phyloP scores from a whole-genome alignment of 2,329 filamentous ascomycete species.

The Venturia nashicola region DNA sequence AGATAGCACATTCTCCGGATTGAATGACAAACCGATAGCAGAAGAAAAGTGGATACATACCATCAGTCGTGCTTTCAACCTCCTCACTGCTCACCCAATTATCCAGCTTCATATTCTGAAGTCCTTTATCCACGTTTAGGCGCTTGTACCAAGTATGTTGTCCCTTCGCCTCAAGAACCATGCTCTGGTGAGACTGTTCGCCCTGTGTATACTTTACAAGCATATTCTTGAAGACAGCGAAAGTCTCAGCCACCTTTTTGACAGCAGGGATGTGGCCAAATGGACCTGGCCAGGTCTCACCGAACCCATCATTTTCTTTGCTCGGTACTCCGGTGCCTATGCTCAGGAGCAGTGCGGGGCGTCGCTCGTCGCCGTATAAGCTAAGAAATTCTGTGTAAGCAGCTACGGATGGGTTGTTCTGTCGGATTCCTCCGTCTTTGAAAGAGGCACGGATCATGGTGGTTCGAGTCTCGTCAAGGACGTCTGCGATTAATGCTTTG shows the following conservation, averaged over 20 bases:
- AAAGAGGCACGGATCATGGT: constrained; percentile 16
- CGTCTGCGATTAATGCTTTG: constrained; percentile 33
- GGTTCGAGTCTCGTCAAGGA: constrained; percentile 25
- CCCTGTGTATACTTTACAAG: constrained; percentile 41
- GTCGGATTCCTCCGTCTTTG: constrained; percentile 39
- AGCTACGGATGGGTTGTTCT: constrained; percentile 37
- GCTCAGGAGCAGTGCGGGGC: constrained; percentile 33
- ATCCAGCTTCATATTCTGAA: constrained; percentile 34
- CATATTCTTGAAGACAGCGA: constrained; percentile 36
- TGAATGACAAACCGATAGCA: background rate
- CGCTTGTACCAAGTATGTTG: constrained; percentile 40
- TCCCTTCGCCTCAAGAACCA: constrained; percentile 33
- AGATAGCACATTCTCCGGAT: too few species aligned
- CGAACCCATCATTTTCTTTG: constrained; percentile 33
- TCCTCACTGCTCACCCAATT: constrained; percentile 28
- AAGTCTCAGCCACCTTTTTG: constrained; percentile 34
- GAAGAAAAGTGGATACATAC: background rate
- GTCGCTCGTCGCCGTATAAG: constrained; percentile 29
- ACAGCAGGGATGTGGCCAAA: constrained; percentile 28
- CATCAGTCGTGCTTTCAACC: constrained; percentile 22
- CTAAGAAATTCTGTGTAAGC: constrained; percentile 35
- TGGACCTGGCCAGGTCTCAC: constrained; percentile 32
- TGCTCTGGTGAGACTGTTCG: constrained; percentile 34
- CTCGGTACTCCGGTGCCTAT: constrained; percentile 36
- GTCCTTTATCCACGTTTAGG: constrained; percentile 32